Evolutionary conservation across 805 yeast genomes (phyloP).

Genomic region (Brettanomyces naardenensis): DNA sequence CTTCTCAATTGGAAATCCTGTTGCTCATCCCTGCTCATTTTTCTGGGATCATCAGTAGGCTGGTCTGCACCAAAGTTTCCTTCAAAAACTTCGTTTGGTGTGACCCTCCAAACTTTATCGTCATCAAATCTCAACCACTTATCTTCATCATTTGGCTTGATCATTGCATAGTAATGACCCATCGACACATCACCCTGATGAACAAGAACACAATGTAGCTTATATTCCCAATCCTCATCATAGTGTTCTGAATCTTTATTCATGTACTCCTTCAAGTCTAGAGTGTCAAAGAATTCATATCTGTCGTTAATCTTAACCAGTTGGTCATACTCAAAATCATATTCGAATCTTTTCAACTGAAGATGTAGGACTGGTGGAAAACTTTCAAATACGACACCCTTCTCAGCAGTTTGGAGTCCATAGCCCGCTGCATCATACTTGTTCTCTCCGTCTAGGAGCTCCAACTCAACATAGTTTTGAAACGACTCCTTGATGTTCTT

Average conservation of each 20-base stretch:
- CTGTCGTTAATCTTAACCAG: slow-evolving; percentile 88
- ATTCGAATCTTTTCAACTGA: slow-evolving; percentile 91
- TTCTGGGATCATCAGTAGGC: slow-evolving; percentile 38
- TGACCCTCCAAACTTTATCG: slow-evolving; percentile 85
- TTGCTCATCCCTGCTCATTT: slow-evolving; percentile 50
- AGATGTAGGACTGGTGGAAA: slow-evolving; percentile 92
- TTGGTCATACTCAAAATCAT: slow-evolving; percentile 82
- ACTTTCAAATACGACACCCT: slow-evolving; percentile 86
- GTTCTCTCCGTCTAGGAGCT: slow-evolving; percentile 87
- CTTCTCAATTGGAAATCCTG: slow-evolving; percentile 62
- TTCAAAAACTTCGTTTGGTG: slow-evolving; percentile 77
- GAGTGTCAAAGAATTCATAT: slow-evolving; percentile 77
- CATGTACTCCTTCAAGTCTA: slow-evolving; percentile 74
- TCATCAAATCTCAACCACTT: slow-evolving; percentile 93
- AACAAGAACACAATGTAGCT: slow-evolving; percentile 87
- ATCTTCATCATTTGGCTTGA: slow-evolving; percentile 64
- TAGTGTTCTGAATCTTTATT: slow-evolving; percentile 44
- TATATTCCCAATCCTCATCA: slow-evolving; percentile 65
- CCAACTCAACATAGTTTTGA: slow-evolving; percentile 80
- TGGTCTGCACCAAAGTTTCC: slow-evolving; percentile 85
- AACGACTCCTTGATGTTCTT: slow-evolving; percentile 67
- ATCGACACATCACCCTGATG: slow-evolving; percentile 94
- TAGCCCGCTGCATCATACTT: slow-evolving; percentile 85
- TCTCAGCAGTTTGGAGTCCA: slow-evolving; percentile 93
- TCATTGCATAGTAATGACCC: slow-evolving; percentile 94